Conservation (phyloP, 2,329 filamentous ascomycete species). For the Dothideomycetes sp. region DNA sequence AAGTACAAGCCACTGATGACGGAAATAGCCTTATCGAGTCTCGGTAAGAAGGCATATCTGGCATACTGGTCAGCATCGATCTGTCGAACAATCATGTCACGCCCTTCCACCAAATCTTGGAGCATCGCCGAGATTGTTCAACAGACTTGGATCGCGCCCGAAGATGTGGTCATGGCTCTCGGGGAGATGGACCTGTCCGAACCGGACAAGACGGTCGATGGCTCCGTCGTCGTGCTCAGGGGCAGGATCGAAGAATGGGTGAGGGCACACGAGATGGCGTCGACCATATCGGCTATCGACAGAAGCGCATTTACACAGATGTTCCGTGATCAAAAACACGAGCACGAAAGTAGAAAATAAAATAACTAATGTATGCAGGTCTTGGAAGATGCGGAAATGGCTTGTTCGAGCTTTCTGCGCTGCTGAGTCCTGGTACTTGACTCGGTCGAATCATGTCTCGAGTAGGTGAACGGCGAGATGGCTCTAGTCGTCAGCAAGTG, state of each 20-base stretch:
- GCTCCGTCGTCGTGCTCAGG: conserved; percentile 46
- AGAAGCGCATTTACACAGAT: conserved; percentile 62
- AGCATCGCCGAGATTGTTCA: conserved; percentile 64
- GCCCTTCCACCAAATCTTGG: conserved; percentile 41
- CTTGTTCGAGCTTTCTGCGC: neutral
- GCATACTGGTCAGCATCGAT: conserved; percentile 83
- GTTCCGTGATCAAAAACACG: conserved; percentile 21
- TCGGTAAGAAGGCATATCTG: conserved; percentile 73
- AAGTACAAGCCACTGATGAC: conserved; percentile 1
- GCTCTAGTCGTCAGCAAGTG: neutral
- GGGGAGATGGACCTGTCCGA: conserved; percentile 69
- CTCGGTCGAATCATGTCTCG: too few relatives aligned
- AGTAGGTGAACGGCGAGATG: too few relatives aligned
- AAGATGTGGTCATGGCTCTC: conserved; percentile 72
- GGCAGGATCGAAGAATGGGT: conserved; percentile 59
- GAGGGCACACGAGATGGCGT: conserved; percentile 49
- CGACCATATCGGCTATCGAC: conserved; percentile 58
- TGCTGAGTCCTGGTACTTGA: neutral
- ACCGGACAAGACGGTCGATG: conserved; percentile 41
- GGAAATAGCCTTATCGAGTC: conserved; percentile 62
- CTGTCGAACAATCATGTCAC: conserved; percentile 52
- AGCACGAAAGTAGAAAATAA: conserved; percentile 3
- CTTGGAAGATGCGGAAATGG: neutral
- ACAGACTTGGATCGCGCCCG: conserved; percentile 72
- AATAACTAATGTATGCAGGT: conserved; percentile 8